Evolutionary conservation across 2,329 filamentous ascomycete genomes (phyloP), one percentile per base, ranked within the genome.

Genomic region (Pseudovirgaria hyperparasitica): DNA sequence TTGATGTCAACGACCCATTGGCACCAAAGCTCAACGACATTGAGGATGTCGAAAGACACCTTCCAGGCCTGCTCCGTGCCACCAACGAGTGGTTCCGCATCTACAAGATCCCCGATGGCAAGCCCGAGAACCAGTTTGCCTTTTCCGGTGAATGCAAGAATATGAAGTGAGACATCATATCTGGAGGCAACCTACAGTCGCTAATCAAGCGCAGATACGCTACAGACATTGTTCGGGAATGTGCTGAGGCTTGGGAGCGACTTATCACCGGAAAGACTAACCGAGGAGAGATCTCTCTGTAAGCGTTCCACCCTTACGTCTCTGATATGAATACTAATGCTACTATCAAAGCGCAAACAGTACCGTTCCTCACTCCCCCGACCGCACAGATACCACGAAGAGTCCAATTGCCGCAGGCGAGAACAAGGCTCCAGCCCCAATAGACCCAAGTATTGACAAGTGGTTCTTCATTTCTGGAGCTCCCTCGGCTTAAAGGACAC

Each of bases 51-150:
- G 90, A 98, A 74, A 79, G 87, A 55, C 90, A 96, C 68, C 77
- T 98, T 32, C 90, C 90, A 35, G 90, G 90, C 48, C 82, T 98
- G 34, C 73, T 98, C 58, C 81, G 90, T 45, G 90, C 90, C 55
- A 96, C 87, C 56, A 98, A 98, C 57, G 90, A 98, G 71, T 98
- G 90, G 90, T 98, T 98, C 85, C 85, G 90, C 62, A 98, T 98
- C 75, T 98, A 98, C 80, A 98, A 98, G 74, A 98, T 98, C 64
- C 90, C 90, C 55, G 90, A 98, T 57, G 90, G 90, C 71, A 98
- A 98, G 85, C 86, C 87, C 50, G 90, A 98, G 80, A 98, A 98
- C 76, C 90, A 96, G 69, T 98, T 98, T 55, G 90, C 90, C 51
- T 98, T 98, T 71, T 94, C 86, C 34, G 90, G 90, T 68, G 90